Conservation (phyloP, 345 rosid species). For the Lepidium sativum region DNA sequence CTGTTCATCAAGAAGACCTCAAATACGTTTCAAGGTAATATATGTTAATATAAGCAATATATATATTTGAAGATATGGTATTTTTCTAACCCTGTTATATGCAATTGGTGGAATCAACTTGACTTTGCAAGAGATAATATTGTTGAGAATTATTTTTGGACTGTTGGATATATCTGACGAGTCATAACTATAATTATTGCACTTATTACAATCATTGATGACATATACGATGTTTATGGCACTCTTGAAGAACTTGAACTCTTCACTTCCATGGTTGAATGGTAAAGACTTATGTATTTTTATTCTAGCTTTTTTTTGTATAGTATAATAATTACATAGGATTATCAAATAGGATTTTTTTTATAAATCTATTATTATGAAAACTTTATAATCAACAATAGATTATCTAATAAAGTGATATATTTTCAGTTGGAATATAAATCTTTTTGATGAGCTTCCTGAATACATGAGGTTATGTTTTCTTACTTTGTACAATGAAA, state of each 20-base stretch:
- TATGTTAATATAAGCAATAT: neutral
- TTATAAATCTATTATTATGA: too few relatives aligned
- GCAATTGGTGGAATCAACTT: constrained; percentile 35
- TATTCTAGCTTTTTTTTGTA: neutral
- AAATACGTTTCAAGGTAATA: too few relatives aligned
- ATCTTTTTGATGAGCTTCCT: neutral
- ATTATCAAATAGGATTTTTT: too few relatives aligned
- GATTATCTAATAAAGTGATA: too few relatives aligned
- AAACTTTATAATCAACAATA: too few relatives aligned
- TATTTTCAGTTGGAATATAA: neutral
- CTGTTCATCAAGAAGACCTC: too few relatives aligned
- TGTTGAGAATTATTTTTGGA: constrained; percentile 33
- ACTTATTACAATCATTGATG: constrained; percentile 24
- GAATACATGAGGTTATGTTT: constrained; percentile 24
- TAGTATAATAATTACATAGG: too few relatives aligned
- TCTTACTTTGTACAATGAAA: constrained; percentile 19
- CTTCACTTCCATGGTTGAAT: constrained; percentile 26
- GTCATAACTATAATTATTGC: constrained; percentile 7
- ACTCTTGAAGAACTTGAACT: constrained; percentile 33
- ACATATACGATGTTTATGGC: constrained; percentile 31
- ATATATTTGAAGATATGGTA: neutral
- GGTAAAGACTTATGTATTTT: neutral
- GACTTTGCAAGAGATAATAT: constrained; percentile 28
- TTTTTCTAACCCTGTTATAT: too few relatives aligned
- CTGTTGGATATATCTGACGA: neutral